phyloP scores from a whole-genome alignment of 495 filamentous ascomycete genomes.

The Rhypophila decipiens region DNA sequence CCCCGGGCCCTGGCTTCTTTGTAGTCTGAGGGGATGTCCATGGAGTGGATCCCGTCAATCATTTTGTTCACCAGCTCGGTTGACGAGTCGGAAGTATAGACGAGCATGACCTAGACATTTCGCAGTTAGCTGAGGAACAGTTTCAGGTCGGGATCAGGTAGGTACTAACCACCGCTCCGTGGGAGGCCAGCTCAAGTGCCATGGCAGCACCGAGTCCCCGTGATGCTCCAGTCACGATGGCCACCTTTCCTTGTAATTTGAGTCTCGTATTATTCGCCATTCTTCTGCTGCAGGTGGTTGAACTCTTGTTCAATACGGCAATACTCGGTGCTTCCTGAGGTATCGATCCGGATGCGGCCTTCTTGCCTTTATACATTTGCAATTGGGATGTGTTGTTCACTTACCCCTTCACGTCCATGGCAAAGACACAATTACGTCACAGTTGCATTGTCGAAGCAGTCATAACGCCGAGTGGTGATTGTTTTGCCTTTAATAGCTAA shows the following conservation, averaged over 20 bases:
- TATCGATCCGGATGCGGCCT: no score
- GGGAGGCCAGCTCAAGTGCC: slow-evolving; percentile 7
- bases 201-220: slow-evolving; percentile 9
- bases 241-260: slow-evolving; percentile 4
- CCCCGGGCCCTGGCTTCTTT: not conserved
- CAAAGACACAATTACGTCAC: no score
- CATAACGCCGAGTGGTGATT: no score
- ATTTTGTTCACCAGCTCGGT: not conserved
- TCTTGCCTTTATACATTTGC: no score
- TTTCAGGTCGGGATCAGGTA: not conserved
- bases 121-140: not conserved
- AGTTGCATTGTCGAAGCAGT: no score
- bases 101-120: slow-evolving; percentile 5
- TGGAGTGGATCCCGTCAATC: not conserved
- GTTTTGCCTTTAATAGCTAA: no score
- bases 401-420: no score
- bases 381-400: no score
- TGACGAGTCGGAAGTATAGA: slow-evolving; percentile 5
- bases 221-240: slow-evolving; percentile 10
- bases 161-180: slow-evolving; percentile 3
- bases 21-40: no score
- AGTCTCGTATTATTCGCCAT: not conserved
- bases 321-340: no score
- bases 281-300: no score
- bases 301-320: no score